Conservation (phyloP, 495 filamentous ascomycete species). For the Achaetomiella virescens region DNA sequence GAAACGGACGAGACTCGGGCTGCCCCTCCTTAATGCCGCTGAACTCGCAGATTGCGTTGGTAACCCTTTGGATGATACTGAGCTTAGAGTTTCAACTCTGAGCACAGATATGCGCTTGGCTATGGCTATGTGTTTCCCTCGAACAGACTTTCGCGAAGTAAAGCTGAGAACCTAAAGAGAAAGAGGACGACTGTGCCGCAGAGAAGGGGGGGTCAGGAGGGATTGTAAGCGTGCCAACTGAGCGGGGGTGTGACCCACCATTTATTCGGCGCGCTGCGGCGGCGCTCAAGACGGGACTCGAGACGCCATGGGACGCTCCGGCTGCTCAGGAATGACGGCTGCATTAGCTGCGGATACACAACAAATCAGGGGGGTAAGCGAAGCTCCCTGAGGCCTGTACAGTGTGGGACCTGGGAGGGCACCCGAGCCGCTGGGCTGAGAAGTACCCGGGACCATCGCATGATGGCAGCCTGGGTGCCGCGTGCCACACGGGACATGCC, state of each 20-base stretch:
- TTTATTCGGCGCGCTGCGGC: constrained; percentile 26
- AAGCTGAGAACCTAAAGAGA: constrained; percentile 6
- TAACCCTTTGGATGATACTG: background rate
- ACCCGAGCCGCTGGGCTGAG: background rate
- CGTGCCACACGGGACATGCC: constrained; percentile 4
- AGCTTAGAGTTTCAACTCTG: background rate
- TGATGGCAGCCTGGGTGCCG: constrained; percentile 3
- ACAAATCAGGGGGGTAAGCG: constrained; percentile 12
- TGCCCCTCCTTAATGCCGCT: background rate
- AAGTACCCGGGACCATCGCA: constrained; percentile 1
- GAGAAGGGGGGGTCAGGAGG: constrained; percentile 30
- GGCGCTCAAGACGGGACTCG: constrained; percentile 14
- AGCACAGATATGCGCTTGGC: background rate
- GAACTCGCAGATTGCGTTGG: background rate
- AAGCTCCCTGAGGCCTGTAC: constrained; percentile 1
- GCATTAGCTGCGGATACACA: constrained; percentile 14
- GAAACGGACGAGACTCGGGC: background rate
- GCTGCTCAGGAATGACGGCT: constrained; percentile 10
- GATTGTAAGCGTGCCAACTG: constrained; percentile 24
- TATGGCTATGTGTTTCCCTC: background rate
- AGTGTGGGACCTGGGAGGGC: background rate
- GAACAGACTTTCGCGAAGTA: background rate
- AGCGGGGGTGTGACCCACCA: constrained; percentile 34
- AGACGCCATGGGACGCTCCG: background rate
- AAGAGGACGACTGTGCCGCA: constrained; percentile 8